Conservation (phyloP, 2,329 filamentous ascomycete genomes). For the Aspergillus neotritici region DNA sequence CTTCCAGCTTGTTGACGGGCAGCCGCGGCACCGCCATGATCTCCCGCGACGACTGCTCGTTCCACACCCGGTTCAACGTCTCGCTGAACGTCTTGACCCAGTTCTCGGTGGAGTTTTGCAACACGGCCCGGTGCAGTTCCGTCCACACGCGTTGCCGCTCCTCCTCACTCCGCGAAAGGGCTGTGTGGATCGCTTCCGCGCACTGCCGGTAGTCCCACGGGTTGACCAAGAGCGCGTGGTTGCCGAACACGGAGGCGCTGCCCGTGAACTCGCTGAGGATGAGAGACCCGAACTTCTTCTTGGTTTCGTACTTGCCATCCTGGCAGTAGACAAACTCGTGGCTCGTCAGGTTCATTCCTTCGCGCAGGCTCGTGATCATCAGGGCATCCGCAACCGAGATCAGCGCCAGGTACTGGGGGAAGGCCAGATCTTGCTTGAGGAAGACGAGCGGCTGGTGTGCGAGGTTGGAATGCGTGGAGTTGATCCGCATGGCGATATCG, state of each 20-base stretch:
- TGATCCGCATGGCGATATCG: constrained; percentile 91
- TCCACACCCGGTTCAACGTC: constrained; percentile 67
- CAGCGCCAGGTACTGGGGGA: constrained; percentile 86
- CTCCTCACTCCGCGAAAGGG: constrained; percentile 70
- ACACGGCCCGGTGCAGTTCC: constrained; percentile 66
- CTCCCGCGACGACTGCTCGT: constrained; percentile 78
- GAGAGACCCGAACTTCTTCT: constrained; percentile 78
- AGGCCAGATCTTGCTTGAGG: constrained; percentile 89
- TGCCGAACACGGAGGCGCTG: constrained; percentile 76
- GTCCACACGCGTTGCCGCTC: constrained; percentile 72
- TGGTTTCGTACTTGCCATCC: constrained; percentile 61
- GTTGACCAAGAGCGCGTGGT: constrained; percentile 78
- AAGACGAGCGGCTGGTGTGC: constrained; percentile 91
- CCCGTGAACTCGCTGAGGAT: constrained; percentile 95
- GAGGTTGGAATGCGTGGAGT: constrained; percentile 82
- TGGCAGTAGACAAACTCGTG: constrained; percentile 94
- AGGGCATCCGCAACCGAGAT: constrained; percentile 83
- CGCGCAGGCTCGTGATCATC: constrained; percentile 90
- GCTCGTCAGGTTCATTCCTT: constrained; percentile 94
- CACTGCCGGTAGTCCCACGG: constrained; percentile 92
- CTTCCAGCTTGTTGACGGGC: constrained; percentile 59
- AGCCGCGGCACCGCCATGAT: constrained; percentile 82
- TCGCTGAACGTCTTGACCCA: constrained; percentile 76
- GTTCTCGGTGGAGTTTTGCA: constrained; percentile 73
- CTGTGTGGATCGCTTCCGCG: constrained; percentile 75